Base-by-base conservation (phyloP, 1,284 basidiomycete species). In the Phellopilus nigrolimitatus region DNA sequence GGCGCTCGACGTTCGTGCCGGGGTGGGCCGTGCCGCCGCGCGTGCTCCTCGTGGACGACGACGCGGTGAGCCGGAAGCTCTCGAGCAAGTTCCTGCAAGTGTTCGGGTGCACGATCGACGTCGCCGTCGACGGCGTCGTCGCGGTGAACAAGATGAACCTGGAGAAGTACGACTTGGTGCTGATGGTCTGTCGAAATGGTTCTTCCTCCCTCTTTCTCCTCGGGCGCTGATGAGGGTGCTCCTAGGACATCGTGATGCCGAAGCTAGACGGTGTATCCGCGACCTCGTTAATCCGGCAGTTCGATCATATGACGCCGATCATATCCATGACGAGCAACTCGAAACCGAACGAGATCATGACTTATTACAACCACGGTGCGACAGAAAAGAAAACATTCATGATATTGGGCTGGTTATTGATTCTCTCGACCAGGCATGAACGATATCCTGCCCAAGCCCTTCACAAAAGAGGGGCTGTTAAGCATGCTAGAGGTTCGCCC, bases 291-390 rank as follows among this genome's bases (percentile, higher is more conserved):
- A 97, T 97, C 61, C 78, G 95, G 12, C 90, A 94, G 70, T 97
- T 97, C 63, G 94, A 97, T 70, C 83, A 84, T 54, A 85, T 84
- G 72, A 98, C 95, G 42, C 95, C 95, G 2, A 97, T 97, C 66
- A 97, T 97, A 61, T 94, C 90, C 12, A 97, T 97, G 93, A 97
- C 93, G 49, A 88, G 84, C 63, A 97, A 95, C 66, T 91, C 89
- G 47, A 88, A 90, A 59, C 93, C 94, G 17, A 84, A 84, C 61
- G 91, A 95, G 63, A 84, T 95, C 59, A 83, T 93, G 78, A 91
- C 84, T n/a, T 95, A 95, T 65, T 91, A 53, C 41, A 44, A 36
- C 30, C 47, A 54, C 36, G 51, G 51, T 38, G n/a, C n/a, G n/a
- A n/a, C n/a, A n/a, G n/a, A n/a, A n/a, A 44, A 33, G 28, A 21